Evolutionary conservation across 495 filamentous ascomycete species (phyloP).

Genomic region (Cudoniella acicularis): DNA sequence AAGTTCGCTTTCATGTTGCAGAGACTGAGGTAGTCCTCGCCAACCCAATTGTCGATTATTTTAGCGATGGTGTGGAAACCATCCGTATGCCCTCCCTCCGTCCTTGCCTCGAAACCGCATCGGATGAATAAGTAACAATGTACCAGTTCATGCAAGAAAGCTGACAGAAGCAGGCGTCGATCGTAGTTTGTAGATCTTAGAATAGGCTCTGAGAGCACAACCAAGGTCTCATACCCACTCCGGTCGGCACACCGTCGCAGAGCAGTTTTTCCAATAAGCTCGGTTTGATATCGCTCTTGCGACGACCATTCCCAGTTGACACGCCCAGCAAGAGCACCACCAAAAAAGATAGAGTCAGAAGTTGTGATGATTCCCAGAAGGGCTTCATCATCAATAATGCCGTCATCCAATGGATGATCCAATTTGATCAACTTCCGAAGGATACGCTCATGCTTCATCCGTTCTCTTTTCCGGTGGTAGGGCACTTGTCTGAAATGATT

Average conservation of each 20-base stretch:
- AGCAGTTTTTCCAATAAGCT: constrained; percentile 52
- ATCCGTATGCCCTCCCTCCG: constrained; percentile 48
- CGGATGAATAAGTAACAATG: constrained; percentile 55
- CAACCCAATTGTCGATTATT: constrained; percentile 51
- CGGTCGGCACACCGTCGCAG: constrained; percentile 35
- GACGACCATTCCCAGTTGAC: constrained; percentile 52
- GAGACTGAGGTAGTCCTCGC: constrained; percentile 40
- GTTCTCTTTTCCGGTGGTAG: constrained; percentile 9
- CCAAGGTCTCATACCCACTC: constrained; percentile 49
- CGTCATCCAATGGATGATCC: constrained; percentile 29
- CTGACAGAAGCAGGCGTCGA: constrained; percentile 48
- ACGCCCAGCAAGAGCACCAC: constrained; percentile 41
- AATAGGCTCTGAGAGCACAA: constrained; percentile 49
- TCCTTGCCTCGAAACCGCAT: constrained; percentile 45
- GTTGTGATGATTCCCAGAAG: constrained; percentile 47
- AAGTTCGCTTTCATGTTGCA: constrained; percentile 51
- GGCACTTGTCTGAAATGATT: constrained; percentile 9
- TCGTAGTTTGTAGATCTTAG: constrained; percentile 43
- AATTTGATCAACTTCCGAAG: constrained; percentile 18
- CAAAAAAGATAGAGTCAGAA: constrained; percentile 52
- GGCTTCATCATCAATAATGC: constrained; percentile 40
- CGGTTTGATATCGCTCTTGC: constrained; percentile 31
- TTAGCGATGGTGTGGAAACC: constrained; percentile 48
- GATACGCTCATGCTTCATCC: constrained; percentile 17
- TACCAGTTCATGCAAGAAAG: constrained; percentile 55